These are phyloP conservation scores for Cyberlindnera galapagoensis DNA, from an alignment of 805 yeast species.

Conservation along the genomic window DNA sequence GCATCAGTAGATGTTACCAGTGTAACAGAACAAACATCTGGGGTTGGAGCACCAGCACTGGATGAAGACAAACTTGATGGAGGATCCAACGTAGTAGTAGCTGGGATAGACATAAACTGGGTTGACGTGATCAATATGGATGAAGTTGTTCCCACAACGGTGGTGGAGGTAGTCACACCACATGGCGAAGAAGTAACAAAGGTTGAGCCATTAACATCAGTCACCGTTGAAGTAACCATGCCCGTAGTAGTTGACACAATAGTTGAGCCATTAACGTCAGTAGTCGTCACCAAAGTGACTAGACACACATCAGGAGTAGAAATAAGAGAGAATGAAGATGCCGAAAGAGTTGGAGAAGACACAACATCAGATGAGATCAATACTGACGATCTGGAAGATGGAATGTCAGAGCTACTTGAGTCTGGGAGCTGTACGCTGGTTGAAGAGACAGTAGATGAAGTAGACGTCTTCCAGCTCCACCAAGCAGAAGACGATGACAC, in stretches of 20 bases:
- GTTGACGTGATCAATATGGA: background rate
- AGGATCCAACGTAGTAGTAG: background rate
- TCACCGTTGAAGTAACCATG: too few species aligned
- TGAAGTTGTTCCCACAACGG: background rate
- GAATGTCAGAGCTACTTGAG: too few species aligned
- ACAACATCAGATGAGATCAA: background rate
- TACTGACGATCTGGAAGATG: too few species aligned
- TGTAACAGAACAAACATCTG: background rate
- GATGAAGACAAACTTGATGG: constrained; percentile 1
- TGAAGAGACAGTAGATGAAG: too few species aligned
- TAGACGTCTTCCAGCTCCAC: too few species aligned
- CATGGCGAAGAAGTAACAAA: background rate
- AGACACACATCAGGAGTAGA: background rate
- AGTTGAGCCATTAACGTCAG: background rate
- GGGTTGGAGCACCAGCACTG: background rate
- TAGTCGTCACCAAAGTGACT: background rate
- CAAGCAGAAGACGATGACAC: too few species aligned
- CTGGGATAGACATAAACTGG: background rate
- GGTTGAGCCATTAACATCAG: background rate
- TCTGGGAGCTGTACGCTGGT: too few species aligned
- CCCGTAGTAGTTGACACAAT: background rate
- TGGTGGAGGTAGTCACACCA: background rate
- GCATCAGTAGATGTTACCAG: too few species aligned
- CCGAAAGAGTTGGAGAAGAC: background rate
- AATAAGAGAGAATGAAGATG: background rate